These are phyloP conservation scores for Wallacemonas rigidus DNA, from an alignment of 208 protist species.

Conservation along the genomic window DNA sequence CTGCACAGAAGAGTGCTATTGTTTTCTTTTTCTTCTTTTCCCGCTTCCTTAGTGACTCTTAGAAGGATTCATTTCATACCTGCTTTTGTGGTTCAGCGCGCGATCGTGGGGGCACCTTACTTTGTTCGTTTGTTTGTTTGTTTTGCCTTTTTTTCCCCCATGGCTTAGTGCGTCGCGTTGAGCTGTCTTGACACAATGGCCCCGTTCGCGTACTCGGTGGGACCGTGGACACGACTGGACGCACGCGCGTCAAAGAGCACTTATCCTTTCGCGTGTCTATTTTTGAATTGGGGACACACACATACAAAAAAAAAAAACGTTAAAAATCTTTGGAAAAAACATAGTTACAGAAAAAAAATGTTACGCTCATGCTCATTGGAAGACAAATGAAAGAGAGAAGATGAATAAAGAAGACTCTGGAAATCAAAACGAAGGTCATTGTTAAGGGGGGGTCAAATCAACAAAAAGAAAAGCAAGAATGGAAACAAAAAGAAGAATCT, in stretches of 20 bases:
- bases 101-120: background rate
- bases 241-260: no score
- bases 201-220: no score
- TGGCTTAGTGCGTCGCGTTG: no score
- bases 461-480: background rate
- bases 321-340: background rate
- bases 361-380: slow-evolving; percentile 18
- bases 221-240: no score
- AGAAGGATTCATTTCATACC: background rate
- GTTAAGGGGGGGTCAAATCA: no score
- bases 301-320: slow-evolving; percentile 5
- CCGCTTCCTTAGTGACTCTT: background rate
- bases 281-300: background rate
- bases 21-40: background rate
- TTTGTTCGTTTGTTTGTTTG: background rate
- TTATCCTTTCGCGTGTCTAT: no score
- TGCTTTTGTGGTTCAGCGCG: background rate
- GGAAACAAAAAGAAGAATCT: slow-evolving; percentile 10
- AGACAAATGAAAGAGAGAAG: slow-evolving; percentile 16
- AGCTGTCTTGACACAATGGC: no score
- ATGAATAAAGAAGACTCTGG: background rate
- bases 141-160: background rate
- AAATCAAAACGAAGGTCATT: slow-evolving; percentile 2
- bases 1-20: background rate
- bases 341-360: slow-evolving; percentile 6